Evolutionary conservation across 805 yeast genomes (phyloP).

Genomic region (Isabelozyma rhagii): DNA sequence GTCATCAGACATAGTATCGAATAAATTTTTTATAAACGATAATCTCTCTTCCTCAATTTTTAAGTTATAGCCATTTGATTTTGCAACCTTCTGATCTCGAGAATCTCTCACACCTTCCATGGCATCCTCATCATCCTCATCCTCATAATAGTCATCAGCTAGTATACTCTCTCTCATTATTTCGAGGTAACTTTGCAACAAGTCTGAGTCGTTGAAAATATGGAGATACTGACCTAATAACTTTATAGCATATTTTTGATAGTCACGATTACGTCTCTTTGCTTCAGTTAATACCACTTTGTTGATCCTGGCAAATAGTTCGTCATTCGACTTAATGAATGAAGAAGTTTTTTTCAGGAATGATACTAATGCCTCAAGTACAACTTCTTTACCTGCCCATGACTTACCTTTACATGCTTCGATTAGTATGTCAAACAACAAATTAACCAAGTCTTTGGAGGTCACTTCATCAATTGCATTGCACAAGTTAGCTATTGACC

Average conservation of each 20-base stretch:
- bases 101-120: conserved; percentile 15
- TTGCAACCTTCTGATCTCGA: conserved; percentile 27
- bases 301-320: conserved; percentile 35
- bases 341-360: conserved; percentile 46
- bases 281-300: conserved; percentile 57
- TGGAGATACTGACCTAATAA: conserved; percentile 50
- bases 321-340: conserved; percentile 18
- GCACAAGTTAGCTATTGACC: conserved; percentile 59
- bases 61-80: conserved; percentile 29
- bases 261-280: conserved; percentile 60
- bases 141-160: conserved; percentile 36
- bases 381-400: conserved; percentile 83
- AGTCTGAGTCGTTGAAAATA: conserved; percentile 29
- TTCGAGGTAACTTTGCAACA: conserved; percentile 36
- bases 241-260: conserved; percentile 55
- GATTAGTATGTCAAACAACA: conserved; percentile 52
- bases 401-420: conserved; percentile 71
- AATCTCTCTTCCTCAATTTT: conserved; percentile 48
- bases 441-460: conserved; percentile 13
- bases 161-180: conserved; percentile 27
- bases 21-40: conserved; percentile 31
- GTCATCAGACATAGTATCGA: conserved; percentile 20
- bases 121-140: conserved; percentile 26
- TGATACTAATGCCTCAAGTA: conserved; percentile 67
- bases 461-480: conserved; percentile 34